Base-by-base conservation (phyloP, 108 stramenopile genomes). In the Thalassiosira profunda region DNA sequence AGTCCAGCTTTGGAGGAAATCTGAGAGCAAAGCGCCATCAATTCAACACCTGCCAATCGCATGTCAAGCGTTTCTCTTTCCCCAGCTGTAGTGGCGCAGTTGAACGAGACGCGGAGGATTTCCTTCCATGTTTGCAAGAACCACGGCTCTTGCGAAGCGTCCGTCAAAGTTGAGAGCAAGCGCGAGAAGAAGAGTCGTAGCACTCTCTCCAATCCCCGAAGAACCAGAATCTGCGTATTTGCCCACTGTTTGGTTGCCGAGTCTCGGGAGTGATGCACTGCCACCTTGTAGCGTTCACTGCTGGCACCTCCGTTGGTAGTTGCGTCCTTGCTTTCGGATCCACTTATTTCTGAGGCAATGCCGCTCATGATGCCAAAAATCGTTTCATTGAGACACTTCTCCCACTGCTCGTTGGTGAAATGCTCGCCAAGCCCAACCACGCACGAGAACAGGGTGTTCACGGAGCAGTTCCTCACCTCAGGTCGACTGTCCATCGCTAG, bases 371-470 rank as follows among this genome's bases (percentile, higher is more conserved):
- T 70, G 10, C 76, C 83, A 41, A 90, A 85, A 7, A 95, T 79
- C 25, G 86, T 92, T 20, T 90, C 70, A 49, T 76, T 80, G 10
- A 97, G 68, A 54, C 84, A 92, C 34, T 72, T 83, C 63, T 88
- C 43, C 96, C 96, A 97, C 58, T 92, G 89, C 14, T 63, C 48
- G 35, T 85, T 59, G 4, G 89, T 72, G 42, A 96, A 90, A 1
- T 59, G 66, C 56, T 77, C 54, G 7, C 96, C 96, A 24, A 91
- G 79, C 0, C 96, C 94, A 53, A 94, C 92, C 49, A 94, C 89
- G 43, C 92, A 94, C 18, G 94, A 94, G 55, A 97, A 94, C 18
- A 97, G 64, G 7, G 96, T 97, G 59, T 97, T 97, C 23, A 97
- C 91, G 7, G 95, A 79, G 63, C 95, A 96, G 70, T 97, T 97